Evolutionary conservation across 2,329 filamentous ascomycete species (phyloP).

Genomic region (Teratosphaeria zuluensis): DNA sequence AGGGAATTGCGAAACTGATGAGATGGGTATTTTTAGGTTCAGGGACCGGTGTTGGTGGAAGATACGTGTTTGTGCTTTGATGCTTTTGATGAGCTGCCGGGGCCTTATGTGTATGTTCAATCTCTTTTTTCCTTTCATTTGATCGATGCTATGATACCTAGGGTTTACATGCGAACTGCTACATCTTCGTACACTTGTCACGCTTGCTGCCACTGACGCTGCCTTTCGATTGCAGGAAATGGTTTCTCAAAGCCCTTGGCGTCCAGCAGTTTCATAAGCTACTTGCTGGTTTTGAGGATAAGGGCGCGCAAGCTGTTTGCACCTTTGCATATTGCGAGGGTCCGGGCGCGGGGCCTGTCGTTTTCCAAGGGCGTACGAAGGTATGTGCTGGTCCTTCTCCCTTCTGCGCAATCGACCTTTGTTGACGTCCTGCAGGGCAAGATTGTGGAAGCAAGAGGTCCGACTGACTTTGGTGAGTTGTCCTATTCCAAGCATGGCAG

Average conservation of each 20-base stretch:
- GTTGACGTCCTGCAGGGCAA: constrained; percentile 45
- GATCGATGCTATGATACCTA: not conserved
- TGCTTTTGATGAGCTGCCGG: constrained; percentile 81
- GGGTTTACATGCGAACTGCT: not conserved
- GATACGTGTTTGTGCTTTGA: constrained; percentile 93
- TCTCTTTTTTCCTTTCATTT: not conserved
- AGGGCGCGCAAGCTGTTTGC: constrained; percentile 85
- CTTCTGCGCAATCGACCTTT: not conserved
- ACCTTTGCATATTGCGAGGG: constrained; percentile 89
- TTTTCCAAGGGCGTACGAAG: constrained; percentile 86
- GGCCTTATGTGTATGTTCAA: constrained; percentile 76
- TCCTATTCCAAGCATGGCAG: constrained; percentile 7
- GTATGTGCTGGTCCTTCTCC: constrained; percentile 41
- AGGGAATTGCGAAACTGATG: constrained; percentile 62
- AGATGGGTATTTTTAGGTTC: constrained; percentile 44
- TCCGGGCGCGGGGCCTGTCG: constrained; percentile 69
- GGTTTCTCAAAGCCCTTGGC: constrained; percentile 78
- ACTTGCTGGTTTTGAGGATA: constrained; percentile 79
- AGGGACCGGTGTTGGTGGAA: constrained; percentile 86
- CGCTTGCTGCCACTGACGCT: not conserved
- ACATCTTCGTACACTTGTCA: too few relatives aligned
- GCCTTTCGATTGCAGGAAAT: constrained; percentile 57
- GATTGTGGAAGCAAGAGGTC: constrained; percentile 76
- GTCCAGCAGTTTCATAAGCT: constrained; percentile 83
- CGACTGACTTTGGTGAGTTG: constrained; percentile 65